Conservation (phyloP, 2,329 filamentous ascomycete species). For the Talaromyces sp. region DNA sequence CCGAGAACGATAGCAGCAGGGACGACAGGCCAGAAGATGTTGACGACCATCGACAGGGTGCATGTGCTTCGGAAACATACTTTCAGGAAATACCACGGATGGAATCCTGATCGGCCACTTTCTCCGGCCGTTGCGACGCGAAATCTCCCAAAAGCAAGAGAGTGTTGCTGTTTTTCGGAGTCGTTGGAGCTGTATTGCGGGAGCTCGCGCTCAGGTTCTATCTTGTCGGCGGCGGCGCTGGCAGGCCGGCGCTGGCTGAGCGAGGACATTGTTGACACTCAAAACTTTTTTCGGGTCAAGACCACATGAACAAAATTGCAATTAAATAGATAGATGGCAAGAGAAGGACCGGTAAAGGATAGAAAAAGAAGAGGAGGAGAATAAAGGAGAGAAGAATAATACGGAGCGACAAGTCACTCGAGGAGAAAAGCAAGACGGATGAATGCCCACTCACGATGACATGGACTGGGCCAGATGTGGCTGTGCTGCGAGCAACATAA, state of each 20-base stretch:
- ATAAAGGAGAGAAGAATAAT: background rate
- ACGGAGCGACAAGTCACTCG: background rate
- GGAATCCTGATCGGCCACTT: conserved; percentile 62
- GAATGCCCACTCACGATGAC: background rate
- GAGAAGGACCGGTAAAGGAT: background rate
- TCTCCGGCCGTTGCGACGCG: conserved; percentile 51
- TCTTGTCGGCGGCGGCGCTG: background rate
- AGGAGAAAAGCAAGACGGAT: background rate
- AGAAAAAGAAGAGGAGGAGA: background rate
- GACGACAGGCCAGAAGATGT: conserved; percentile 71
- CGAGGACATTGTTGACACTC: conserved; percentile 2
- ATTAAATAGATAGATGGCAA: background rate
- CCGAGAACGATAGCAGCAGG: conserved; percentile 65
- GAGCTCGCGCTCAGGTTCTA: background rate
- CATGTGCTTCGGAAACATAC: conserved; percentile 63
- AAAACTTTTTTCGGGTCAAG: background rate
- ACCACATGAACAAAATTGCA: background rate
- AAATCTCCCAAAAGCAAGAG: conserved; percentile 16
- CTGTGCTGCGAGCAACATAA: background rate
- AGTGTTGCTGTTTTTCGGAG: background rate
- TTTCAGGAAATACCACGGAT: conserved; percentile 59
- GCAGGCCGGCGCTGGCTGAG: conserved; percentile 8
- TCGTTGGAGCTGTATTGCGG: conserved; percentile 4
- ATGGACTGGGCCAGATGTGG: background rate
- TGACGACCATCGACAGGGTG: conserved; percentile 60